These are phyloP conservation scores for Ophiostoma pallidulum DNA, from an alignment of 2,329 filamentous ascomycete genomes.

Conservation along the genomic window DNA sequence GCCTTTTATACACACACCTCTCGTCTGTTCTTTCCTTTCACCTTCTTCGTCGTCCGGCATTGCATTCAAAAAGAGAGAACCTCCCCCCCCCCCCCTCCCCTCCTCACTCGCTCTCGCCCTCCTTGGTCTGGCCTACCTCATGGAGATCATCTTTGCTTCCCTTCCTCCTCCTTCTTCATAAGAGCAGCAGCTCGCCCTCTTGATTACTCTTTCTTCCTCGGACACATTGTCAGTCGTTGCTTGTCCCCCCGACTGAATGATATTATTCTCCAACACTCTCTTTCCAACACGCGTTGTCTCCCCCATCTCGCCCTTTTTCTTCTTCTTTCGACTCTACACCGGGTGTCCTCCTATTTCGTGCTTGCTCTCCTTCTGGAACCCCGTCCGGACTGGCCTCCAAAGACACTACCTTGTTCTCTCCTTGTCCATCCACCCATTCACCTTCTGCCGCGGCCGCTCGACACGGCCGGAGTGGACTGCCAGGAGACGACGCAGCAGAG, in stretches of 20 bases:
- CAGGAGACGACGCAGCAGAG: too few relatives aligned
- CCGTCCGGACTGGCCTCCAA: too few relatives aligned
- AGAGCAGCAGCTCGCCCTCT: slow-evolving; percentile 1
- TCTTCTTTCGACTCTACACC: not conserved
- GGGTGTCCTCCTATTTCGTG: too few relatives aligned
- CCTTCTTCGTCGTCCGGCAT: not conserved
- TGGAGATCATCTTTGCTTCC: slow-evolving; percentile 9
- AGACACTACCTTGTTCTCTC: not conserved
- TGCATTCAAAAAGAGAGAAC: slow-evolving; percentile 14
- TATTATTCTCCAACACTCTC: not conserved
- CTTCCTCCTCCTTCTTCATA: not conserved
- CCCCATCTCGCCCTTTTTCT: not conserved
- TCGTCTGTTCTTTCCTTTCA: not conserved
- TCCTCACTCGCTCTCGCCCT: not conserved
- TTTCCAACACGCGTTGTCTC: not conserved
- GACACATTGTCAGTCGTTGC: too few relatives aligned
- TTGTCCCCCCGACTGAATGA: too few relatives aligned
- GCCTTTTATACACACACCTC: slow-evolving; percentile 3
- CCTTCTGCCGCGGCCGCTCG: too few relatives aligned
- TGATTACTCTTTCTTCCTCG: too few relatives aligned
- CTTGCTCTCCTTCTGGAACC: too few relatives aligned
- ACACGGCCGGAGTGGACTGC: too few relatives aligned
- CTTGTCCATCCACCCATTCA: too few relatives aligned
- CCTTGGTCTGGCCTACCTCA: slow-evolving; percentile 3
- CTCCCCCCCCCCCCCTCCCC: slow-evolving; percentile 2